Base-by-base conservation (phyloP, 176 grass and related monocot genomes). In the Avena sativa region DNA sequence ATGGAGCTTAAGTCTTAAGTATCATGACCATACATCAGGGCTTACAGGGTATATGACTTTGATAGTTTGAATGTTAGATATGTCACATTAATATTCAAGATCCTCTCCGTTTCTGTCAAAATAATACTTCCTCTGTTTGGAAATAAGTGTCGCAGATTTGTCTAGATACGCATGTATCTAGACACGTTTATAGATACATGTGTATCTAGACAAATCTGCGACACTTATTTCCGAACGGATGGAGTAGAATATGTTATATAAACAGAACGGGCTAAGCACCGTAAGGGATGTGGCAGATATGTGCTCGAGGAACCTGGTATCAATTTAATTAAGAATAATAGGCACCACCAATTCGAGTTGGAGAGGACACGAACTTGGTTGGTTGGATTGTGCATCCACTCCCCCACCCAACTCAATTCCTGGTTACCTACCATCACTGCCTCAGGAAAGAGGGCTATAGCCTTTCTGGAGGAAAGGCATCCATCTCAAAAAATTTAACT, bases 1-100 rank as follows among this genome's bases (percentile, higher is more conserved):
- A 69, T 81, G 38, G 78, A 81, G 26, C 25, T 86, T 81, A 68
- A 51, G 55, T 81, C 12, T 67, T 59, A 66, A 64, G 66, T 67
- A 81, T 65, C 51, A 59, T 71, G 38, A 57, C 56, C 57, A 60
- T 61, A 76, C 0, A 28, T 46, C 38, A 74, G 66, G 3, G 30
- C n/a, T 85, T 79, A 44, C 36, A 55, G 14, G 53, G 28, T 78
- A 83, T 34, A 77, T 53, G 15, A 83, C 66, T 76, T 79, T 65
- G 12, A 89, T 48, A 47, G 43, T 84, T 62, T 78, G 23, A 58
- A 48, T 5, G 9, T 13, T 49, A 83, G 17, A 47, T 83, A 69
- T 49, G 47, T 30, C 43, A 30, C n/a, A 60, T 52, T 61, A 63
- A 53, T 71, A 63, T 63, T 71, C 74, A 46, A 52, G 16, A 62